phyloP scores from a whole-genome alignment of 2,329 filamentous ascomycete species.

The Phyllosticta citriasiana region DNA sequence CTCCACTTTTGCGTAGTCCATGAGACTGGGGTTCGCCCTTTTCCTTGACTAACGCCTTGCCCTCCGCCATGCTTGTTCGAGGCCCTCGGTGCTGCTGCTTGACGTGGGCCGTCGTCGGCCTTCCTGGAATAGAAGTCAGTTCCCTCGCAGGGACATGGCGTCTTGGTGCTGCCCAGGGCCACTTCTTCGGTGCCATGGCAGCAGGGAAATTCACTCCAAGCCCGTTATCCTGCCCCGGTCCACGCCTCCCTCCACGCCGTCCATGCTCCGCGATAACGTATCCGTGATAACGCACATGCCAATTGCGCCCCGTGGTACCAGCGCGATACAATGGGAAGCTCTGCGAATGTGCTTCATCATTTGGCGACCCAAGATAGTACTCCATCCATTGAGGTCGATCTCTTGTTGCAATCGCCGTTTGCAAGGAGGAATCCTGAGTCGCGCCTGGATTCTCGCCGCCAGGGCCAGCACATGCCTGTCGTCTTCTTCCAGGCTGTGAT shows the following conservation, averaged over 20 bases:
- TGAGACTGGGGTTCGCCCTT: conserved; percentile 4
- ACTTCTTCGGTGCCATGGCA: conserved; percentile 1
- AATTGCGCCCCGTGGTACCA: conserved; percentile 1
- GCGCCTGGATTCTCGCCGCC: background rate
- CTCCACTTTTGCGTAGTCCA: conserved; percentile 16
- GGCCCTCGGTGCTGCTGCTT: conserved; percentile 5
- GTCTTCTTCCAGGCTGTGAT: background rate
- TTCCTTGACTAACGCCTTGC: conserved; percentile 7
- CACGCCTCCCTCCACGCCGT: conserved; percentile 8
- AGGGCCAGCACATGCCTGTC: conserved; percentile 1
- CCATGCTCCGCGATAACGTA: conserved; percentile 10
- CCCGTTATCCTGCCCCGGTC: conserved; percentile 6
- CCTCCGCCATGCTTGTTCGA: conserved; percentile 3
- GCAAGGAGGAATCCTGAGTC: conserved; percentile 5
- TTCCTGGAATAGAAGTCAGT: conserved; percentile 12
- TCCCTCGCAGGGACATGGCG: conserved; percentile 10
- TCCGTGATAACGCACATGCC: conserved; percentile 10
- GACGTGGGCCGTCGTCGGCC: conserved; percentile 6
- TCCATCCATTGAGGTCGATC: background rate
- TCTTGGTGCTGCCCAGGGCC: background rate
- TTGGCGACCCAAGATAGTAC: conserved; percentile 6
- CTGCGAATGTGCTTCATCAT: conserved; percentile 4
- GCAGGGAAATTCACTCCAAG: conserved; percentile 10
- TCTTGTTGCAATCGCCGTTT: background rate
- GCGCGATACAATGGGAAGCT: conserved; percentile 3